Evolutionary conservation across 2,329 filamentous ascomycete species (phyloP).

Genomic region (Aspergillus sp.): DNA sequence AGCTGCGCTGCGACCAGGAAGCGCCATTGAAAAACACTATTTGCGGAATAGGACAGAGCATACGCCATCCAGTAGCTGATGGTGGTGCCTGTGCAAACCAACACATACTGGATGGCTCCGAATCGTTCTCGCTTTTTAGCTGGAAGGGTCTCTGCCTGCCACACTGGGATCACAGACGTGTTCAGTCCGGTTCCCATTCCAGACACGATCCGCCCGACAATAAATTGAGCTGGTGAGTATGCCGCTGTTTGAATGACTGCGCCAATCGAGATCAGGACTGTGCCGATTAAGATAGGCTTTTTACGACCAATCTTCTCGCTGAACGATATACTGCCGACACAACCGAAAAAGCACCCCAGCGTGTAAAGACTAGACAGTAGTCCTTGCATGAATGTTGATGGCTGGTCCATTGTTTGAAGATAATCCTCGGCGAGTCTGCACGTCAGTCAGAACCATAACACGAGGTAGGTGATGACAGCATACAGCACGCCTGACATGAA

Average conservation of each 20-base stretch:
- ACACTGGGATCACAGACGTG: constrained; percentile 52
- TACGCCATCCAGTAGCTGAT: neutral
- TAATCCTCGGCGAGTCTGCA: neutral
- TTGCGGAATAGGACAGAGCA: neutral
- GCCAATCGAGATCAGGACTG: neutral
- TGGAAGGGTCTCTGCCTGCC: constrained; percentile 33
- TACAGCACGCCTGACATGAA: neutral
- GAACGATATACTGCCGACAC: neutral
- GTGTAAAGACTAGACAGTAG: constrained; percentile 2
- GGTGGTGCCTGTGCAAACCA: neutral
- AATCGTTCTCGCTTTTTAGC: neutral
- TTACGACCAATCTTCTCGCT: neutral
- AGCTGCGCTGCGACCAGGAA: constrained; percentile 27
- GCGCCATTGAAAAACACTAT: constrained; percentile 26
- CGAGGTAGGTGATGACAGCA: neutral
- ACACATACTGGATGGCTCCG: neutral
- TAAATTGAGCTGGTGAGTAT: neutral
- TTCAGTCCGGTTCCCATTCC: constrained; percentile 55
- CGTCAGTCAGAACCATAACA: neutral
- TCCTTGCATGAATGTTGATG: neutral
- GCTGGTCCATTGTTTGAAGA: neutral
- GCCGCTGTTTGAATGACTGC: neutral
- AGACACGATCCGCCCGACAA: constrained; percentile 25
- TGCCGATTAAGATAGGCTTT: neutral
- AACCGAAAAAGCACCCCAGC: constrained; percentile 6